Evolutionary conservation across 164 flowering plant genomes (phyloP), one percentile per base, ranked within the genome.

Genomic region (Vitis labrusca): DNA sequence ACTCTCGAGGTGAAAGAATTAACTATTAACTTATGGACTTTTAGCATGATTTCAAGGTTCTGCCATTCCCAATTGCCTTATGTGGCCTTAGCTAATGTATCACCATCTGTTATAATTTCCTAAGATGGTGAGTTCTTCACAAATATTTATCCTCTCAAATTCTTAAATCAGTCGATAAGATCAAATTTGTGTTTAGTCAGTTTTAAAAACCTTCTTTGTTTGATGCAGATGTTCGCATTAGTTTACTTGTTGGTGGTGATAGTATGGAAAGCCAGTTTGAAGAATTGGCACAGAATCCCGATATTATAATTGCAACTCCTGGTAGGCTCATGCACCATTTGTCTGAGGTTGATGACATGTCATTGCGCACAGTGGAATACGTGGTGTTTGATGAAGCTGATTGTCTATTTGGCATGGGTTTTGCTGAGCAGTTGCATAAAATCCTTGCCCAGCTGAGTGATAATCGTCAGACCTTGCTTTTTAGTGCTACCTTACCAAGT

Each of bases 341-440:
- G 81, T 72, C 87, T 59, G 99, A 95, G 84, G 84, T 95, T 58
- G 98, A 95, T n/a, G 97, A 89, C 67, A 89, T 95, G 98, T 84
- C 98, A 3, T 81, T 95, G 73, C 85, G 90, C 5, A 81, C 88
- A 2, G 97, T 93, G 73, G 97, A 93, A 51, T 95, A 95, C 72
- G 91, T 93, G 37, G 98, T 95, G 60, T 95, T 95, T 78, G 98
- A 95, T 76, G 99, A 95, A 83, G 98, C 99, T 16, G 99, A 95
- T 71, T 76, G 79, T 69, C 85, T 93, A 1, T 95, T 93, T 81
- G 89, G 88, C 23, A 90, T 89, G 97, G 99, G 97, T 16, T 95
- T 93, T 83, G 96, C 99, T 1, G 98, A 95, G 77, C 99, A 95
- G 79, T 76, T 95, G 84, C 94, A 89, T 71, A 71, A 85, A 67